phyloP scores from a whole-genome alignment of 1,284 basidiomycete species.

The Tremellales sp. region DNA sequence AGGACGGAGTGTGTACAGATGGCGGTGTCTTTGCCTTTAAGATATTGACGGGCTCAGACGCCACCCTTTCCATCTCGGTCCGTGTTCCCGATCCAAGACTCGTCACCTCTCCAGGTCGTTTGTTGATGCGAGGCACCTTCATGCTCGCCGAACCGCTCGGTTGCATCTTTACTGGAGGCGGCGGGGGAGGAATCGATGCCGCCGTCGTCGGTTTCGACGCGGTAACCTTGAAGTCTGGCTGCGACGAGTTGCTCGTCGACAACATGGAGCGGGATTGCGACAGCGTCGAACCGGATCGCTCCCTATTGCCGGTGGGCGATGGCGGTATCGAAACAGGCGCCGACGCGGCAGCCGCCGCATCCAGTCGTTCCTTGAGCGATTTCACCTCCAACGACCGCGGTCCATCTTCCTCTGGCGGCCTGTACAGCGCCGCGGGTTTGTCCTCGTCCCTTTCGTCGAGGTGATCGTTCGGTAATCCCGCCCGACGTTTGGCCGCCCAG shows the following conservation, averaged over 20 bases:
- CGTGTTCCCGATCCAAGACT: conserved; percentile 28
- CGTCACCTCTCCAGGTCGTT: conserved; percentile 41
- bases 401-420: conserved; percentile 27
- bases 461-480: conserved; percentile 5
- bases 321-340: conserved; percentile 5
- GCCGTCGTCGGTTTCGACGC: conserved; percentile 18
- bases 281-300: background rate
- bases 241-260: conserved; percentile 8
- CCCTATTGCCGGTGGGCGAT: background rate
- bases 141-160: conserved; percentile 31
- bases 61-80: no score
- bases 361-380: conserved; percentile 37
- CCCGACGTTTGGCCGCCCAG: conserved; percentile 50
- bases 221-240: conserved; percentile 18
- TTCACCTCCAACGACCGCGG: conserved; percentile 2
- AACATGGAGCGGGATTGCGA: conserved; percentile 3
- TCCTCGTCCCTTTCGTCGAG: conserved; percentile 8
- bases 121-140: conserved; percentile 42
- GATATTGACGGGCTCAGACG: no score
- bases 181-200: conserved; percentile 5
- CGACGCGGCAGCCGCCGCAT: conserved; percentile 30
- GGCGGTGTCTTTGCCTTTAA: no score
- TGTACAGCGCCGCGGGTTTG: conserved; percentile 25
- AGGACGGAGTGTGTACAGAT: no score
- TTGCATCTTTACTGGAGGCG: conserved; percentile 29